Base-by-base conservation (phyloP, 83 land plant species). In the Picea mariana region DNA sequence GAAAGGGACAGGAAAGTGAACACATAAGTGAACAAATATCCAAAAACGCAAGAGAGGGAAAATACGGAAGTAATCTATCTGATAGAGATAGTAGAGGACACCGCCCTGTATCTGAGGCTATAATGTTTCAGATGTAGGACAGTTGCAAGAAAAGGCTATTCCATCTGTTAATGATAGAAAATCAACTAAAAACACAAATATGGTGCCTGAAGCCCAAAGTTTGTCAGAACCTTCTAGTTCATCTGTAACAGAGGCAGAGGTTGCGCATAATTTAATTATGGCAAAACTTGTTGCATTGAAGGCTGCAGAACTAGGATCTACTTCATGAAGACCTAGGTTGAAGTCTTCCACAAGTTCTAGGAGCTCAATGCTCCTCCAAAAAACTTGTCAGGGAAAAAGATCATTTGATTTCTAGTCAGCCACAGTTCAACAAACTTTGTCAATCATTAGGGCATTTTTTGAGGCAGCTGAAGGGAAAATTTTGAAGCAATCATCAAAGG, bases 271-370 rank as follows among this genome's bases (percentile, higher is more conserved):
- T 84, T 38, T 93, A 24, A 67, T 86, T 89, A 90, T 91, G 61
- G 95, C 95, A 59, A 93, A 87, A 82, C 63, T 89, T 77, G 93
- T 91, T 71, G 95, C 95, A 16, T 86, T 93, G 87, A 90, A 86
- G 87, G 95, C 95, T 71, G 93, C 95, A 81, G 95, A 93, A 86
- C 78, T 87, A 86, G 95, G 38, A 34, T 34, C 38, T 34, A 34
- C 38, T 34, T 34, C 38, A 34, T 34, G 38, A 34, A 34, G 38
- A 34, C 38, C 38, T 34, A 34, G 38, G 38, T 34, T 34, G 38
- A 34, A 34, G 38, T 34, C 38, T 34, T 34, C 38, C 38, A 34
- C 38, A 34, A 34, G 38, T 34, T 34, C 38, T 3, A 34, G 38
- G 34, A 34, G 34, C 34, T 34, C 34, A 34, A 34, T 1, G 34